phyloP scores from a whole-genome alignment of 192 early-diverging fungal genomes.

The Umbelopsis isabellina region DNA sequence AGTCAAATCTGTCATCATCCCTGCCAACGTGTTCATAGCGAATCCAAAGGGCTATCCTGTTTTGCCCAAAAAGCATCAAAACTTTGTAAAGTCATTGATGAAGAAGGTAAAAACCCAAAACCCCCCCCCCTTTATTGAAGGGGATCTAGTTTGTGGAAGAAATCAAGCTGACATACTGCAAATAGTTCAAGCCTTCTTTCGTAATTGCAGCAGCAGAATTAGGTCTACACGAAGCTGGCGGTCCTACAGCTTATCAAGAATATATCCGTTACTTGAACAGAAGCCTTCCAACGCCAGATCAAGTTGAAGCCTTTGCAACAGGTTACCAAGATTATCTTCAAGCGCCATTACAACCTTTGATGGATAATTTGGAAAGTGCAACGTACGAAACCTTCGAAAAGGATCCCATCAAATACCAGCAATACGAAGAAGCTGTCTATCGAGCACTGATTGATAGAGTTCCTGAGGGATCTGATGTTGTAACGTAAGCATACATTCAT shows the following conservation, averaged over 20 bases:
- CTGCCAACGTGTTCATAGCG: constrained; percentile 69
- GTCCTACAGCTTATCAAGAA: constrained; percentile 64
- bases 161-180: constrained; percentile 21
- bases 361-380: constrained; percentile 91
- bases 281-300: constrained; percentile 58
- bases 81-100: constrained; percentile 59
- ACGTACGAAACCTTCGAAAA: constrained; percentile 98
- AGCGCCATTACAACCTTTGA: constrained; percentile 84
- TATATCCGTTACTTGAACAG: constrained; percentile 81
- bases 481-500: constrained; percentile 47
- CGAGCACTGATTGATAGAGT: constrained; percentile 60
- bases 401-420: constrained; percentile 91
- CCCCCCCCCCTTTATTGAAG: too few relatives aligned
- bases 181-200: constrained; percentile 19
- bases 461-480: constrained; percentile 42
- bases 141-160: constrained; percentile 37
- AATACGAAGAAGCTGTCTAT: constrained; percentile 77
- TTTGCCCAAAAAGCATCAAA: constrained; percentile 78
- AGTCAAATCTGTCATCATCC: constrained; percentile 73
- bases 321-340: constrained; percentile 93
- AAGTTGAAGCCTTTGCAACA: constrained; percentile 73
- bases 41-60: constrained; percentile 91
- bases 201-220: constrained; percentile 22
- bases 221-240: constrained; percentile 41
- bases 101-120: constrained; percentile 33